Evolutionary conservation across 169 alveolate species (phyloP).

Genomic region (Eimeria acervulina): DNA sequence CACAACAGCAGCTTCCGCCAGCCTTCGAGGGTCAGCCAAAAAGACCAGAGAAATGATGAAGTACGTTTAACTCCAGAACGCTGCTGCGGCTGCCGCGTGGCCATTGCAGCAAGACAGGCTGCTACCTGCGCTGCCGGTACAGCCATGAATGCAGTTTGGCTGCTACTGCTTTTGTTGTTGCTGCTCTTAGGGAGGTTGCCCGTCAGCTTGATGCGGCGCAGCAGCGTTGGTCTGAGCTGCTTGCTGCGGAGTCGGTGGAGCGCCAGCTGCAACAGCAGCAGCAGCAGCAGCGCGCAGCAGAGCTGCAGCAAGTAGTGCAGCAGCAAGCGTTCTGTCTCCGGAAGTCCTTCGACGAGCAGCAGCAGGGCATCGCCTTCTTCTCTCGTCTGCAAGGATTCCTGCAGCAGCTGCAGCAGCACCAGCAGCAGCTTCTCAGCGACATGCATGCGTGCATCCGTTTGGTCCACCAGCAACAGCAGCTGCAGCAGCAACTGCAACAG

Average conservation of each 20-base stretch:
- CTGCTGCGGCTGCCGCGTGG: slow-evolving; percentile 11
- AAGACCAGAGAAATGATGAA: slow-evolving; percentile 40
- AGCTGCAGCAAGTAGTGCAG: slow-evolving; percentile 76
- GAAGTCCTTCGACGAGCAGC: slow-evolving; percentile 48
- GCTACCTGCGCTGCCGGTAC: background rate
- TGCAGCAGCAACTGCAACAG: slow-evolving; percentile 9
- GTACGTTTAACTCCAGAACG: background rate
- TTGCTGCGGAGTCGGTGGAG: slow-evolving; percentile 49
- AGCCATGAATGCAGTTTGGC: background rate
- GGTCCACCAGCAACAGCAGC: slow-evolving; percentile 48
- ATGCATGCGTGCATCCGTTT: slow-evolving; percentile 47
- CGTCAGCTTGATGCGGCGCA: slow-evolving; percentile 65
- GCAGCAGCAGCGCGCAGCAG: slow-evolving; percentile 53
- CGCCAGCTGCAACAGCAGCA: slow-evolving; percentile 47
- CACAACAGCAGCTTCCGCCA: slow-evolving; percentile 62
- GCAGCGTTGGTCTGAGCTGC: slow-evolving; percentile 73
- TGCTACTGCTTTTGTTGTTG: slow-evolving; percentile 44
- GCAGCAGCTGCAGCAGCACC: slow-evolving; percentile 81
- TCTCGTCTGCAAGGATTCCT: slow-evolving; percentile 61
- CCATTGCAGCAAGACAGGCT: background rate
- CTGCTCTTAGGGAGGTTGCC: slow-evolving; percentile 63
- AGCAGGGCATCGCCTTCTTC: slow-evolving; percentile 69
- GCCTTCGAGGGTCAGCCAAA: slow-evolving; percentile 59
- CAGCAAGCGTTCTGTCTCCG: slow-evolving; percentile 41
- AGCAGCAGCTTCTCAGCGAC: slow-evolving; percentile 48